Evolutionary conservation across 768 basidiomycete genomes (phyloP).

Genomic region (Gelatoporia subvermispora): DNA sequence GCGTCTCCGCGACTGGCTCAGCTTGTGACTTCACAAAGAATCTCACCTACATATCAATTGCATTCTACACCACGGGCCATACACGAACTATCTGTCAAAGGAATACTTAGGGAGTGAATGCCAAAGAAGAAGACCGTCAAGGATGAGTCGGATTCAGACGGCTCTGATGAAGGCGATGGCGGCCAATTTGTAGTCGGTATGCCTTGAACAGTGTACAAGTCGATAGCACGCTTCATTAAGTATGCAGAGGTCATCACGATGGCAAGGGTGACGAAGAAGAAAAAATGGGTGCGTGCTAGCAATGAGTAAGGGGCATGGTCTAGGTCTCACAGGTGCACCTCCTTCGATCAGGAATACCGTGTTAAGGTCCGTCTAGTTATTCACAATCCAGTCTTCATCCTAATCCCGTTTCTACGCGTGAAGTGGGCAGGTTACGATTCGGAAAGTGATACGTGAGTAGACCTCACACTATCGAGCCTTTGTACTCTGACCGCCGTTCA

Average conservation of each 20-base stretch:
- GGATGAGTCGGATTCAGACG: neutral
- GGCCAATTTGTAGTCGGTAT: slow-evolving; percentile 13
- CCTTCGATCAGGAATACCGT: slow-evolving; percentile 46
- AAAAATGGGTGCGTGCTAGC: slow-evolving; percentile 47
- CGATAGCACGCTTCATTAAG: neutral
- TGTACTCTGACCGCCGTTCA: slow-evolving; percentile 23
- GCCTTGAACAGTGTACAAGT: neutral
- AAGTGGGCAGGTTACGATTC: slow-evolving; percentile 68
- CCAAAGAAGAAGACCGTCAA: slow-evolving; percentile 5
- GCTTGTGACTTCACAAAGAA: too few relatives aligned
- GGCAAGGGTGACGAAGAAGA: slow-evolving; percentile 46
- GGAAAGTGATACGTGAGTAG: slow-evolving; percentile 48
- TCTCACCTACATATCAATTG: too few relatives aligned
- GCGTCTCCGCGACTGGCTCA: too few relatives aligned
- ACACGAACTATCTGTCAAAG: too few relatives aligned
- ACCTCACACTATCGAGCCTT: neutral
- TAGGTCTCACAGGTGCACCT: neutral
- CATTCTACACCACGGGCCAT: too few relatives aligned
- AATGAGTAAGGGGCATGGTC: neutral
- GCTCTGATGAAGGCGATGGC: slow-evolving; percentile 7
- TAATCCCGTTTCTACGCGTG: slow-evolving; percentile 4
- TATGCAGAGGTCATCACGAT: slow-evolving; percentile 50
- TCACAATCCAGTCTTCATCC: neutral
- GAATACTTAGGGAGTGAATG: slow-evolving; percentile 2
- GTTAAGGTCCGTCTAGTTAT: slow-evolving; percentile 48